phyloP scores from a whole-genome alignment of 176 grass and related monocot species.

The Zea mays region Zm-B73-REFERENCE-NAM-5.0 NC_050098.1:206544001-206544500 shows the following conservation, averaged over 20 bases:
- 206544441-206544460: background rate
- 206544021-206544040: background rate
- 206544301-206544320: background rate
- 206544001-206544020: background rate
- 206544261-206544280: background rate
- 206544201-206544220: background rate
- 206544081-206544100: background rate
- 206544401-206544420: background rate
- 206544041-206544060: background rate
- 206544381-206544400: conserved; percentile 16
- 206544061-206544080: background rate
- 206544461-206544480: background rate
- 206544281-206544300: background rate
- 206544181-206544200: background rate
- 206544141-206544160: background rate
- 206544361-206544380: conserved; percentile 8
- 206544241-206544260: background rate
- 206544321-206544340: conserved; percentile 2
- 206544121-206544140: conserved; percentile 2
- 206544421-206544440: background rate
- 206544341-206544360: conserved; percentile 7
- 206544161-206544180: background rate
- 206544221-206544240: background rate
- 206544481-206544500: background rate
- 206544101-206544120: background rate